Conservation (phyloP, 805 yeast genomes). For the Ogataea nakhonphanomensis region DNA sequence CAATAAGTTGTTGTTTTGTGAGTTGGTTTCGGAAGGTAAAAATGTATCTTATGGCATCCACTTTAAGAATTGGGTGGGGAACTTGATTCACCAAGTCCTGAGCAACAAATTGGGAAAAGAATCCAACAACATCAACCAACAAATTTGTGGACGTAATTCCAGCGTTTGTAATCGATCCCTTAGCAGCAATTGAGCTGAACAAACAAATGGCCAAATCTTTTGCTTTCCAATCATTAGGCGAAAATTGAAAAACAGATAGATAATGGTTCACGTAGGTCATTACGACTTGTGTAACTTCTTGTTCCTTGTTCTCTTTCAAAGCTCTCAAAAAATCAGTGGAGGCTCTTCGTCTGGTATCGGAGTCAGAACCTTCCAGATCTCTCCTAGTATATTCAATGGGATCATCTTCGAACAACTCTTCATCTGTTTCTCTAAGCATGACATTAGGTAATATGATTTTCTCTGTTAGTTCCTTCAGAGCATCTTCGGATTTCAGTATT, state of each 20-base stretch:
- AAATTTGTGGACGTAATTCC: constrained; percentile 88
- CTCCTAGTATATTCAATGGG: constrained; percentile 90
- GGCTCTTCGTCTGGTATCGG: constrained; percentile 87
- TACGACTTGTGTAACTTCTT: constrained; percentile 68
- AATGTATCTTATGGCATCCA: constrained; percentile 90
- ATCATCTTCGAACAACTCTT: constrained; percentile 93
- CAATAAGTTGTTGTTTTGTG: constrained; percentile 75
- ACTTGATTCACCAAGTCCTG: constrained; percentile 63
- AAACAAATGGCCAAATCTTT: constrained; percentile 86
- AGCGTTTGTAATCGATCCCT: constrained; percentile 79
- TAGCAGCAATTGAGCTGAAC: constrained; percentile 86
- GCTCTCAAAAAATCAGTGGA: constrained; percentile 91
- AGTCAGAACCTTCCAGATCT: constrained; percentile 92
- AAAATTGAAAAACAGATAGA: constrained; percentile 47
- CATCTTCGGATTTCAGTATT: constrained; percentile 57
- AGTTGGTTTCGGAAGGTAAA: constrained; percentile 89
- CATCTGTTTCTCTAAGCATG: constrained; percentile 79
- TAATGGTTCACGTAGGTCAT: constrained; percentile 68
- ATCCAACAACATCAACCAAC: constrained; percentile 79
- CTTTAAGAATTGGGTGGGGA: constrained; percentile 74
- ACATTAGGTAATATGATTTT: constrained; percentile 88
- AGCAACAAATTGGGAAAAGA: constrained; percentile 78
- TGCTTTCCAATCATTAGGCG: constrained; percentile 64
- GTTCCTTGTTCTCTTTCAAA: constrained; percentile 74
- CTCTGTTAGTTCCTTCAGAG: constrained; percentile 72